These are phyloP conservation scores for Plasmopara viticola DNA, from an alignment of 352 stramenopile genomes.

Conservation along the genomic window DNA sequence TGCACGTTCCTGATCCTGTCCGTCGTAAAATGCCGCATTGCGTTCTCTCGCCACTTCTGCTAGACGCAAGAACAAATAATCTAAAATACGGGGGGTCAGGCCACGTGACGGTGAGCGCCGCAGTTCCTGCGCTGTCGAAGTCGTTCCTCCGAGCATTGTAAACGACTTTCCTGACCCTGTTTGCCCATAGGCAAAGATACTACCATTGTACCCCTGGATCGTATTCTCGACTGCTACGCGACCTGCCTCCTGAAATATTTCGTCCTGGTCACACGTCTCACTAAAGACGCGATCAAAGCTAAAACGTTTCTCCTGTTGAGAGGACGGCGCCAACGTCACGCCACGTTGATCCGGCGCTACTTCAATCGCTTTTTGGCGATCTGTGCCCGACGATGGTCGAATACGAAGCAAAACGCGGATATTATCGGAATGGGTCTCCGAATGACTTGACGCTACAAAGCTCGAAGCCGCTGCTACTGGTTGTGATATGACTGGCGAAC, in stretches of 20 bases:
- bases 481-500: neutral
- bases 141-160: conserved; percentile 68
- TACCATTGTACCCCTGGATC: conserved; percentile 83
- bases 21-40: conserved; percentile 27
- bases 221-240: conserved; percentile 74
- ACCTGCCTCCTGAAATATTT: conserved; percentile 75
- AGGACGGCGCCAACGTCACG: conserved; percentile 48
- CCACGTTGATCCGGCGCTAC: conserved; percentile 50
- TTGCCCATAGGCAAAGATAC: conserved; percentile 87
- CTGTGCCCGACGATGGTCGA: conserved; percentile 16
- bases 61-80: conserved; percentile 69
- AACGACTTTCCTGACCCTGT: conserved; percentile 87
- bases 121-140: conserved; percentile 35
- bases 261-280: conserved; percentile 59
- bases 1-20: conserved; percentile 25
- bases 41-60: conserved; percentile 37
- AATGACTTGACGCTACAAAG: conserved; percentile 6
- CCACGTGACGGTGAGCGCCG: conserved; percentile 48
- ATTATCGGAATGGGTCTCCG: conserved; percentile 35
- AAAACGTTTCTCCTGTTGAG: conserved; percentile 75
- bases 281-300: conserved; percentile 81
- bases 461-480: conserved; percentile 4
- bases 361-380: conserved; percentile 44
- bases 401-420: conserved; percentile 76
- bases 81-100: conserved; percentile 78